Evolutionary conservation across 2,329 filamentous ascomycete genomes (phyloP), one percentile per base, ranked within the genome.

Genomic region (Amphichorda felina): DNA sequence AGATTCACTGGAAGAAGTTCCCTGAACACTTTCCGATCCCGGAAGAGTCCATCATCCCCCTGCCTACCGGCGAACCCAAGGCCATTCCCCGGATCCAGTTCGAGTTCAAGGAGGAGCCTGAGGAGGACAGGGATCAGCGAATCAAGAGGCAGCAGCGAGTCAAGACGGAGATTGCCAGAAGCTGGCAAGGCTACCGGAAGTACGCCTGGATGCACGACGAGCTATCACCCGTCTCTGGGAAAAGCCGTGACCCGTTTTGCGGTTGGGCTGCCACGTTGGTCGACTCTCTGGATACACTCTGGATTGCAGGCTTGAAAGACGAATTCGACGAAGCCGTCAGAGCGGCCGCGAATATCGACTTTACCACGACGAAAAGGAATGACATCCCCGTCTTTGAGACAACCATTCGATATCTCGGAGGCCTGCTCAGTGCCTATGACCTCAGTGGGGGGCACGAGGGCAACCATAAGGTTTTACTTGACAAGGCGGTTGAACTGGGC

Each of bases 371-470:
- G 3, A 51, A 57, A 11, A 66, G 78, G 33, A 53, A 59, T 26
- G 73, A 82, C 33, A 91, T 95, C 31, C 87, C 86, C n/a, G 69
- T 94, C 7, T 95, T 95, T 47, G 88, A 95, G 58, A 93, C 87
- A 1, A 84, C 79, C 9, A 95, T 96, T 50, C 76, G 89, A 35
- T 94, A 95, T 48, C 67, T 96, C 4, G 89, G 89, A 22, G 89
- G 89, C 2, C 63, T 96, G 30, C 51, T 95, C 29, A 78, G 78
- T 27, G 88, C 88, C 6, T 95, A 89, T 53, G 89, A 96, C 59
- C 68, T 95, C 38, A 88, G 82, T 35, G 81, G 73, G 14, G 75
- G 72, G 6, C 47, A 58, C 26, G 48, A 57, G 7, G 65, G 68
- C 26, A 48, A 60, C 11, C 81, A 94, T 48, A 59, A 68, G 15